phyloP scores from a whole-genome alignment of 805 yeast genomes.

The Metschnikowia peoriensis region DNA sequence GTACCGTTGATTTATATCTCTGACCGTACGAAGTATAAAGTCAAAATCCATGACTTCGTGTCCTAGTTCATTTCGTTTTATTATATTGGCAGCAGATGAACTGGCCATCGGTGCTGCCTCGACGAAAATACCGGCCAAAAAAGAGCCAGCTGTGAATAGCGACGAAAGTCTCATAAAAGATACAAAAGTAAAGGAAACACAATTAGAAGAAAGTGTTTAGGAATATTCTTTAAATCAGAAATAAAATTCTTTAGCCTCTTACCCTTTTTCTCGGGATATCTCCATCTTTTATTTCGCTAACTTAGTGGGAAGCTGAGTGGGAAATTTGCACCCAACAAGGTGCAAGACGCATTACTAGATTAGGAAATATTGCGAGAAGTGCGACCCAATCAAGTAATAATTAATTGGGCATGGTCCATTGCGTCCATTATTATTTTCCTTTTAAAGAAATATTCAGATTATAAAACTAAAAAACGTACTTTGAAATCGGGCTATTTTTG shows the following conservation, averaged over 20 bases:
- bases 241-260: too few species aligned
- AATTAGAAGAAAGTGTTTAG: not conserved
- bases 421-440: not conserved
- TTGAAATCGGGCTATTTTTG: too few species aligned
- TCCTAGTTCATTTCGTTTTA: conserved; percentile 15
- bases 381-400: conserved; percentile 8
- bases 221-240: not conserved
- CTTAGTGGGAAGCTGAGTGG: not conserved
- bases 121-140: conserved; percentile 20
- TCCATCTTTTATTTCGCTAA: conserved; percentile 7
- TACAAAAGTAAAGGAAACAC: not conserved
- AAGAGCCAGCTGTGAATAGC: conserved; percentile 18
- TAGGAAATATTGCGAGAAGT: conserved; percentile 8
- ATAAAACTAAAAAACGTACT: not conserved
- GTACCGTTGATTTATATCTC: conserved; percentile 15
- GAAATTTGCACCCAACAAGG: conserved; percentile 14
- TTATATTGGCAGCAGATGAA: conserved; percentile 11
- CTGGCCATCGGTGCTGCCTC: conserved; percentile 23
- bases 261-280: conserved; percentile 3
- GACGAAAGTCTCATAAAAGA: conserved; percentile 20
- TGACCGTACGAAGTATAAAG: conserved; percentile 12
- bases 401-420: too few species aligned
- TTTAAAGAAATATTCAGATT: not conserved
- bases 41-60: conserved; percentile 17
- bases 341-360: conserved; percentile 11